A percentile compares a stretch with the other conserved stretches of the same genome.
phyloP scores from a whole-genome alignment of 2,329 filamentous ascomycete species.

The Aspergillus hiratsukae region DNA sequence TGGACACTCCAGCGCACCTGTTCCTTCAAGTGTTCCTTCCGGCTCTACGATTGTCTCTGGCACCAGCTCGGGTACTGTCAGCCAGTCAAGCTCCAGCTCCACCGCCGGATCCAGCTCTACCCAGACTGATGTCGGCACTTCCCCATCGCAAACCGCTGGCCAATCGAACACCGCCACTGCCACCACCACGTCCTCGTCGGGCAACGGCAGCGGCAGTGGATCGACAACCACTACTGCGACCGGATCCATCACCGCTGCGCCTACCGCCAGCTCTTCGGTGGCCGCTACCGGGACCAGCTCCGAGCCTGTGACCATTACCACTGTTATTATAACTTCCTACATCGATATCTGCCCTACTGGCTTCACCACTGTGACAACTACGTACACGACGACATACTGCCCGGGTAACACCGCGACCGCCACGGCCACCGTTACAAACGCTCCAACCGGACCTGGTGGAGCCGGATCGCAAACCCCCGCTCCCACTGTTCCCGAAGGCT shows the following conservation, averaged over 20 bases:
- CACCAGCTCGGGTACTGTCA: not conserved
- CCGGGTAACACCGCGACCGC: constrained; percentile 27
- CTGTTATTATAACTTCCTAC: constrained; percentile 38
- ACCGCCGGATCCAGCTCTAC: not conserved
- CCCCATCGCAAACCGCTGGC: not conserved
- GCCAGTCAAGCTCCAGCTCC: not conserved
- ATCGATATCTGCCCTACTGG: constrained; percentile 41
- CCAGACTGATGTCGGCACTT: not conserved
- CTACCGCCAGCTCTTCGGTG: constrained; percentile 8
- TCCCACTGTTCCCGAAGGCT: constrained; percentile 30
- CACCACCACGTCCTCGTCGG: not conserved
- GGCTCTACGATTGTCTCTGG: constrained; percentile 1
- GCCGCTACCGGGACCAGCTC: constrained; percentile 15
- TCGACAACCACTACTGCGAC: constrained; percentile 4
- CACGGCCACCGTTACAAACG: constrained; percentile 21
- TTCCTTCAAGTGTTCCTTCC: not conserved
- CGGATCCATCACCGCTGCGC: constrained; percentile 5
- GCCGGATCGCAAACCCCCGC: constrained; percentile 14
- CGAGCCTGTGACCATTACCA: constrained; percentile 27
- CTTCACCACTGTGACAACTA: constrained; percentile 38
- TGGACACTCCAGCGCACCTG: not conserved
- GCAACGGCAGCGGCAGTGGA: constrained; percentile 7
- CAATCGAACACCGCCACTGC: not conserved
- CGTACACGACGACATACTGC: constrained; percentile 36
- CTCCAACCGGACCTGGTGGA: constrained; percentile 14